Evolutionary conservation across 331 rosid genomes (phyloP), one percentile per base, ranked within the genome.

Genomic region (Ulmus americana): DNA sequence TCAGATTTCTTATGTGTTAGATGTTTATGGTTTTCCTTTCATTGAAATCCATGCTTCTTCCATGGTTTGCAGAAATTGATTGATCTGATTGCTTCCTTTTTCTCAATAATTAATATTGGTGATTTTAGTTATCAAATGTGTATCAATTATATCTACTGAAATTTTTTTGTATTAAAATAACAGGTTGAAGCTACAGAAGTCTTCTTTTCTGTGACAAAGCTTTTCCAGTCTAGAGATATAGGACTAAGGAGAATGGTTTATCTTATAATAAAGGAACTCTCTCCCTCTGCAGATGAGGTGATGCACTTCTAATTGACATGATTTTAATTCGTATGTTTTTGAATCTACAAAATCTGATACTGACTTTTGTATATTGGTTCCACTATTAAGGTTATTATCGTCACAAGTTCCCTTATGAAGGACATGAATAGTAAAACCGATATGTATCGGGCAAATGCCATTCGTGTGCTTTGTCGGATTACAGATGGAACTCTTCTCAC

Each of bases 221-320:
- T 94, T 61, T 94, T 94, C 81, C 99, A 90, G 74, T 84, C 97
- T 45, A 86, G 88, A 71, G 99, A 94, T 82, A 83, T 90, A 63
- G 97, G 99, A 64, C 78, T 94, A 66, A 89, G 99, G 81, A 94
- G 99, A 78, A 94, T 94, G 99, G 99, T 94, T 76, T 94, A 94
- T 84, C 75, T 94, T 67, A 90, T 90, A 22, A 94, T 90, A 81
- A 94, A 94, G 83, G 97, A 94, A 74, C 83, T 94, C 51, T 94
- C 97, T 15, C 99, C 99, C 52, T 94, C 91, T 55, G 91, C 99
- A 2, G 99, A 94, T 18, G 99, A 94, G 97, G 99, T 87, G 76
- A 63, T 69, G 41, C 39, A 65, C 45, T 70, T 43, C 39, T 45
- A 50, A 43, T 11, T 65, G 55, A 53, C 46, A 54, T 76, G 50